A percentile compares a stretch with the other conserved stretches of the same genome.
Conservation (phyloP, 2,329 filamentous ascomycete genomes). For the Westerdykella sp. region DNA sequence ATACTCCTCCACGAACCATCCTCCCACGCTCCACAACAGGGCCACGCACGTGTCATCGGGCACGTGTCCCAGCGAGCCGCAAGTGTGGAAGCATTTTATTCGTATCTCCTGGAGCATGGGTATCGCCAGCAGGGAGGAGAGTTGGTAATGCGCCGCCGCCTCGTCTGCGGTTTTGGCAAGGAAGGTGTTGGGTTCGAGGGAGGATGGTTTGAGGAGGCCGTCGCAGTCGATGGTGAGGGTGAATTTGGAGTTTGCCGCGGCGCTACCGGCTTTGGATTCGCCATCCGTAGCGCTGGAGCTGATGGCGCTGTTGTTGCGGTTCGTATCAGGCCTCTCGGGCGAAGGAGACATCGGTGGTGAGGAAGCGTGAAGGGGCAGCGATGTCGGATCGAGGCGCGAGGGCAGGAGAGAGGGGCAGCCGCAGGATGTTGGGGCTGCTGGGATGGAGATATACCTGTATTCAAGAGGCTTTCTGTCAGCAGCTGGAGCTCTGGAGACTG, state of each 20-base stretch:
- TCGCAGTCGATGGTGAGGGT: constrained; percentile 1
- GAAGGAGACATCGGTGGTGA: too few relatives aligned
- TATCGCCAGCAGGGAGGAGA: neutral
- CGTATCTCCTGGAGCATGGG: neutral
- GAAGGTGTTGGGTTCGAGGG: neutral
- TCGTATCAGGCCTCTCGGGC: too few relatives aligned
- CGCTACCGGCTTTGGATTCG: too few relatives aligned
- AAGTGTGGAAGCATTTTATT: neutral
- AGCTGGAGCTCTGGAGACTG: too few relatives aligned
- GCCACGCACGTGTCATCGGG: neutral
- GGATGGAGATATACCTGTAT: too few relatives aligned
- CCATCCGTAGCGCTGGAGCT: too few relatives aligned
- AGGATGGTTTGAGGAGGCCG: neutral
- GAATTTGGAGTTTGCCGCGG: neutral
- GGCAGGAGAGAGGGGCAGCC: too few relatives aligned
- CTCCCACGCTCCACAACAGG: neutral
- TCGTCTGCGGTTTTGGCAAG: neutral
- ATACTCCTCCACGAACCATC: constrained; percentile 1
- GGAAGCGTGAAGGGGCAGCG: too few relatives aligned
- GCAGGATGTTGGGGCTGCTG: too few relatives aligned
- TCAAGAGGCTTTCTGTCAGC: too few relatives aligned
- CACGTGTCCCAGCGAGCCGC: neutral
- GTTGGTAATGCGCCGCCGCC: neutral
- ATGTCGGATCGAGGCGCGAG: too few relatives aligned
- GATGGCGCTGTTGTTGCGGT: too few relatives aligned